phyloP scores from a whole-genome alignment of 257 asterid genomes.

The Petunia secreta region DNA sequence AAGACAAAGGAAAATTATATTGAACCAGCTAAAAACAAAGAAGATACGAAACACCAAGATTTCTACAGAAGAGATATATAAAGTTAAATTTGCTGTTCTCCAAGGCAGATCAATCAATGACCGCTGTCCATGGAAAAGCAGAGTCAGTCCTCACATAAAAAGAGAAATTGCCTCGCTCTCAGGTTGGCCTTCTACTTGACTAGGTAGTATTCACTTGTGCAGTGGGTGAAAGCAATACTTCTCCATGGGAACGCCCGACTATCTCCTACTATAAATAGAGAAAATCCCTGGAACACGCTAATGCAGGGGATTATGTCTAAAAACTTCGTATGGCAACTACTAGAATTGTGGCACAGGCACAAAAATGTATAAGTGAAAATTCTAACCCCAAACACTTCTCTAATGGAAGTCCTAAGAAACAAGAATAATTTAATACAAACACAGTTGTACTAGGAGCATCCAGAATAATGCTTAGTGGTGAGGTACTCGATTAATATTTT shows the following conservation, averaged over 20 bases:
- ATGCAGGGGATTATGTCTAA: too few species aligned
- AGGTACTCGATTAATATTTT: not conserved
- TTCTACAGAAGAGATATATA: not conserved
- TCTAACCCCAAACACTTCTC: conserved; percentile 7
- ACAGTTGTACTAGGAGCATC: not conserved
- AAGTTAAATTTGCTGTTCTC: not conserved
- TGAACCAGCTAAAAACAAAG: not conserved
- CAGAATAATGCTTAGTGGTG: not conserved
- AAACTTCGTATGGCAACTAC: not conserved
- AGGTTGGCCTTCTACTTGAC: too few species aligned
- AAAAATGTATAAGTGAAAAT: conserved; percentile 3
- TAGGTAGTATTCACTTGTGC: too few species aligned
- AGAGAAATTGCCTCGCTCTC: not conserved
- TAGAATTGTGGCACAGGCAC: not conserved
- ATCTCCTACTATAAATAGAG: too few species aligned
- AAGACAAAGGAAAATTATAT: not conserved
- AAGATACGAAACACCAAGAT: conserved; percentile 2
- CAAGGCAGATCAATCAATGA: conserved; percentile 14
- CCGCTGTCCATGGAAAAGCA: conserved; percentile 21
- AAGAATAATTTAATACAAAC: not conserved
- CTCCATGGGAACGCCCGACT: too few species aligned
- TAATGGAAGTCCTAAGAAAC: not conserved
- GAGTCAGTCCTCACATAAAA: not conserved
- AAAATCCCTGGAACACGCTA: too few species aligned
- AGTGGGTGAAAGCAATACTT: too few species aligned